Conservation (phyloP, 176 grass and related monocot species). For the Hordeum marinum region DNA sequence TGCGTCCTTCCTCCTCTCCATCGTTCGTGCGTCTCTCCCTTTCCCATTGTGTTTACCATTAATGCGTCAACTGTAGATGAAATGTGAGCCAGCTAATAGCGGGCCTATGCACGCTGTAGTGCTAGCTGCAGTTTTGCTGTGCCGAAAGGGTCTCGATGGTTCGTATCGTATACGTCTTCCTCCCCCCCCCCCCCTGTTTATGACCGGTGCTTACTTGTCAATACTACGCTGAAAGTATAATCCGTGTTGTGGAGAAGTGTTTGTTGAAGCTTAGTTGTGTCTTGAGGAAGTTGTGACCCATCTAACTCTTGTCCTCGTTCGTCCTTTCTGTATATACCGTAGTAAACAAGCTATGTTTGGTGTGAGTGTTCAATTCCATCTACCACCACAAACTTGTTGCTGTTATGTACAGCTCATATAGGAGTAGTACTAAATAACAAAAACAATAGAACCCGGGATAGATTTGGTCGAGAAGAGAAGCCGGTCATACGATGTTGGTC, state of each 20-base stretch:
- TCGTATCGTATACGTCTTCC: too few relatives aligned
- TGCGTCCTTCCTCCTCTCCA: neutral
- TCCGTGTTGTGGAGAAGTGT: too few relatives aligned
- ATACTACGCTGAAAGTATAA: too few relatives aligned
- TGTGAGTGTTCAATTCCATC: neutral
- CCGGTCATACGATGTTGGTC: neutral
- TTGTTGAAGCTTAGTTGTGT: neutral
- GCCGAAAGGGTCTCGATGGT: too few relatives aligned
- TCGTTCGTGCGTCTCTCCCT: neutral
- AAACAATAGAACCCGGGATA: too few relatives aligned
- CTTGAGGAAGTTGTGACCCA: too few relatives aligned
- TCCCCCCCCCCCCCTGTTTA: too few relatives aligned
- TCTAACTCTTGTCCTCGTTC: too few relatives aligned
- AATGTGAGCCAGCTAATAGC: constrained; percentile 25
- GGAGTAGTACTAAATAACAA: too few relatives aligned
- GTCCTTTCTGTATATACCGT: too few relatives aligned
- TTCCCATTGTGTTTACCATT: neutral
- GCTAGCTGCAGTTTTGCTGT: neutral
- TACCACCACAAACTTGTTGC: neutral
- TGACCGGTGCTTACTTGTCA: too few relatives aligned
- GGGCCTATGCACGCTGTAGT: neutral
- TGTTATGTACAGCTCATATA: neutral
- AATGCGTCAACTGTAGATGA: constrained; percentile 18
- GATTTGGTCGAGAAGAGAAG: neutral
- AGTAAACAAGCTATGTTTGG: neutral